Percentiles rank a stretch among this genome's conserved stretches.
These are phyloP conservation scores for Russula emetica DNA, from an alignment of 768 basidiomycete species.

Conservation along the genomic window DNA sequence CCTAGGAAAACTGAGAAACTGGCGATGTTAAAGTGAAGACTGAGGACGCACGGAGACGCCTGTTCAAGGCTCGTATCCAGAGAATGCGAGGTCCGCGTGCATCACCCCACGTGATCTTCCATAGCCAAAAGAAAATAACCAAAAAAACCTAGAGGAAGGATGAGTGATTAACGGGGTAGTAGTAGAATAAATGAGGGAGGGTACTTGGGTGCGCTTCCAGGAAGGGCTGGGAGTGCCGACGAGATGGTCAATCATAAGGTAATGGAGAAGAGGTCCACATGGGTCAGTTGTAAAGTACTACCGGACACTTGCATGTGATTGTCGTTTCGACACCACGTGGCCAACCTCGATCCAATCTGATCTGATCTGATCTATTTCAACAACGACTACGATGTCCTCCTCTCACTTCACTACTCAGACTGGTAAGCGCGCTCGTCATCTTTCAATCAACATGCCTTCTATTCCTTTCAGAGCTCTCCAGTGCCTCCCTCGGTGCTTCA, in stretches of 20 bases:
- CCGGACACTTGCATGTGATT: neutral
- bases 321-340: neutral
- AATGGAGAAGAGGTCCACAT: neutral
- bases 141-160: slow-evolving; percentile 66
- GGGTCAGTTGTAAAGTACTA: neutral
- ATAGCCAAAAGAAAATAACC: slow-evolving; percentile 89
- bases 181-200: slow-evolving; percentile 21
- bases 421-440: slow-evolving; percentile 39
- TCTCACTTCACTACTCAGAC: slow-evolving; percentile 44
- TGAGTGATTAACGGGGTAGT: slow-evolving; percentile 13
- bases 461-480: slow-evolving; percentile 72
- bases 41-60: slow-evolving; percentile 50
- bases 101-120: slow-evolving; percentile 66
- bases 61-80: slow-evolving; percentile 58
- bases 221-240: slow-evolving; percentile 80
- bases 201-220: slow-evolving; percentile 85
- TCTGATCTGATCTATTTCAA: neutral
- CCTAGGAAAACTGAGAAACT: slow-evolving; percentile 32
- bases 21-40: neutral
- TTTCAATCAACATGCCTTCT: neutral
- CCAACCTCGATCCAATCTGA: neutral
- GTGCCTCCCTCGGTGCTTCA: slow-evolving; percentile 72
- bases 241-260: slow-evolving; percentile 86
- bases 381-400: neutral
- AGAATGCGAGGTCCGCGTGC: slow-evolving; percentile 61